Base-by-base conservation (phyloP, 768 basidiomycete genomes). In the Leccinum ochraceum region DNA sequence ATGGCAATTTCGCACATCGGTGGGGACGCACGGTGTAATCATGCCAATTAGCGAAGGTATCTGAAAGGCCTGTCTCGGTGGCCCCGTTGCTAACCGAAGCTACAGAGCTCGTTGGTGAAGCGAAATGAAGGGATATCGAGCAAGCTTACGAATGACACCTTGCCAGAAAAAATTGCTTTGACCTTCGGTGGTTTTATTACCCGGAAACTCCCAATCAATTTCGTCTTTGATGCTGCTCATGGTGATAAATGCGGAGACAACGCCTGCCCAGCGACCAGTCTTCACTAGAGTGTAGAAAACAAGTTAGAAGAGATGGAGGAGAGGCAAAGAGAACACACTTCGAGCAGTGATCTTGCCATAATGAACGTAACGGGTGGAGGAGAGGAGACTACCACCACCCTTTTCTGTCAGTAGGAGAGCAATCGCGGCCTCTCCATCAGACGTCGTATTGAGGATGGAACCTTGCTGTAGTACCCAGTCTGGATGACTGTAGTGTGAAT, bases 201-300 rank as follows among this genome's bases (percentile, higher is more conserved):
- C 89, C 57, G 90, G 88, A 67, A 87, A 93, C 70, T 92, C 90
- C 90, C 92, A 92, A 64, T 94, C 91, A 55, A 94, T 90, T 70
- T 93, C 92, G 68, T 92, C 89, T 71, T 90, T 92, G 66, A 92
- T 80, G 64, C 88, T 84, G 66, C 83, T 85, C 92, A 94, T 94
- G 6, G 87, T 89, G 67, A 92, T 90, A 75, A 89, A 90, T 9
- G 93, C 92, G 1, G 88, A 87, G 56, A 95, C 88, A 7, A 95
- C 86, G 36, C 92, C 92, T 17, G 71, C 80, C 90, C 90, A 92
- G 59, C 84, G 83, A 46, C 89, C 85, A 1, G 90, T 88, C 76
- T 92, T 92, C 65, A 92, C 88, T 89, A 66, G 17, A 50, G 13
- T 89, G 66, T 9, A 53, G 17, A 30, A 20, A 2, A 13, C 4